A percentile compares a stretch with the other conserved stretches of the same genome.
These are phyloP conservation scores for Mycena olivaceomarginata DNA, from an alignment of 768 basidiomycete species.

Conservation along the genomic window DNA sequence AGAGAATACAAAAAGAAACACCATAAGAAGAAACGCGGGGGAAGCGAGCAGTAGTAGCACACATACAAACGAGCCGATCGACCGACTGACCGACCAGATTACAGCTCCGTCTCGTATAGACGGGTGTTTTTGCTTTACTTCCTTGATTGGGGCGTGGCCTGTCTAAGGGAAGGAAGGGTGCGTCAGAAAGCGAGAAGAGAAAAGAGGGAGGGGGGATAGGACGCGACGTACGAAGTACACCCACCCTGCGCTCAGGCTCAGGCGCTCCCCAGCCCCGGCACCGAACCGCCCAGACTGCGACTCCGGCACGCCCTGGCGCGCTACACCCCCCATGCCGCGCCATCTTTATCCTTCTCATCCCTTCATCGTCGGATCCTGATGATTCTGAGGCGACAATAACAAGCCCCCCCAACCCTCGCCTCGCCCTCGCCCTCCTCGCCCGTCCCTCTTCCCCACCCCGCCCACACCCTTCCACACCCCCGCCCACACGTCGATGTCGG, in stretches of 20 bases:
- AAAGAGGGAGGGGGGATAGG: too few relatives aligned
- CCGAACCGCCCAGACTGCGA: conserved; percentile 28
- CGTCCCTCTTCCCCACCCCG: too few relatives aligned
- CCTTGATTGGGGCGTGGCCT: too few relatives aligned
- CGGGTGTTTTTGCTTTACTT: too few relatives aligned
- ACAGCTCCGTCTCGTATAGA: too few relatives aligned
- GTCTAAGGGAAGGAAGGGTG: too few relatives aligned
- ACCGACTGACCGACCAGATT: neutral
- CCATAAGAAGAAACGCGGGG: neutral
- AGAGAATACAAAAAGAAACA: neutral
- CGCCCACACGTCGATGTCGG: neutral
- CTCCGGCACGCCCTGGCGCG: conserved; percentile 2
- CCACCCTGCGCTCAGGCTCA: neutral
- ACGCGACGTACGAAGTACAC: neutral
- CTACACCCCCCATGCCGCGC: conserved; percentile 29
- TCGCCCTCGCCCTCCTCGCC: neutral
- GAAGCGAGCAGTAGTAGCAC: neutral
- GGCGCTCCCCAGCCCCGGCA: neutral
- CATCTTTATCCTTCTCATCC: neutral
- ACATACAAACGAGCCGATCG: neutral
- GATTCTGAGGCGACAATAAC: neutral
- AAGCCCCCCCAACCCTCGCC: neutral
- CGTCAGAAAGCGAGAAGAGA: neutral
- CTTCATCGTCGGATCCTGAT: neutral
- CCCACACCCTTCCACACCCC: too few relatives aligned